Percentiles rank a stretch among this genome's conserved stretches.
These are phyloP conservation scores for Omphalea diandra DNA, from an alignment of 441 rosid genomes.

Conservation along the genomic window DNA sequence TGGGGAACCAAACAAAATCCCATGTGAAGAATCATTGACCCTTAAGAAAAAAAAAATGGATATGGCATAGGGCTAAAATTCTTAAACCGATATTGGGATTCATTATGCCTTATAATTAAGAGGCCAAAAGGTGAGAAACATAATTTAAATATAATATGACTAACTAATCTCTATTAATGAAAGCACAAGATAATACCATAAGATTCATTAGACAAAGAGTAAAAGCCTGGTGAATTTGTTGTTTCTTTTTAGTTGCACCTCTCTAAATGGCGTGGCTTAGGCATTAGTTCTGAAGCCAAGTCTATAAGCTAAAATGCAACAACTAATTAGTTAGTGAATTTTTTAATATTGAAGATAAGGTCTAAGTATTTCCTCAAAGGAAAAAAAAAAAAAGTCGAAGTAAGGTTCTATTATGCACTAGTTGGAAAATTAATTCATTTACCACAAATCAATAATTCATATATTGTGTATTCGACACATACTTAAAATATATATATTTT, in stretches of 20 bases:
- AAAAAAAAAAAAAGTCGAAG: no score
- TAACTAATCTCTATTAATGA: constrained; percentile 11
- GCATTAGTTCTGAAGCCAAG: constrained; percentile 11
- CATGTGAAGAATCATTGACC: constrained; percentile 53
- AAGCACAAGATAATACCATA: neutral
- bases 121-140: constrained; percentile 9
- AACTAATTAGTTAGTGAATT: no score
- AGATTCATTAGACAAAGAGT: constrained; percentile 21
- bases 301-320: no score
- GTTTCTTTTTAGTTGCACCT: neutral
- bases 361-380: no score
- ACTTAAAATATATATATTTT: no score
- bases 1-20: constrained; percentile 34
- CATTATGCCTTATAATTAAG: no score
- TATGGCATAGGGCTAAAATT: constrained; percentile 30
- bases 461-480: no score
- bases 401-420: no score
- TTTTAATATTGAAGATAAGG: no score
- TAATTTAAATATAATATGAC: neutral
- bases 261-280: constrained; percentile 15
- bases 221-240: constrained; percentile 2
- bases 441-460: no score
- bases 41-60: constrained; percentile 21
- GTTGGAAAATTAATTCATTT: no score
- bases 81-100: constrained; percentile 22